Evolutionary conservation across 441 rosid genomes (phyloP), one percentile per base, ranked within the genome.

Genomic region (Omphalea diandra): DNA sequence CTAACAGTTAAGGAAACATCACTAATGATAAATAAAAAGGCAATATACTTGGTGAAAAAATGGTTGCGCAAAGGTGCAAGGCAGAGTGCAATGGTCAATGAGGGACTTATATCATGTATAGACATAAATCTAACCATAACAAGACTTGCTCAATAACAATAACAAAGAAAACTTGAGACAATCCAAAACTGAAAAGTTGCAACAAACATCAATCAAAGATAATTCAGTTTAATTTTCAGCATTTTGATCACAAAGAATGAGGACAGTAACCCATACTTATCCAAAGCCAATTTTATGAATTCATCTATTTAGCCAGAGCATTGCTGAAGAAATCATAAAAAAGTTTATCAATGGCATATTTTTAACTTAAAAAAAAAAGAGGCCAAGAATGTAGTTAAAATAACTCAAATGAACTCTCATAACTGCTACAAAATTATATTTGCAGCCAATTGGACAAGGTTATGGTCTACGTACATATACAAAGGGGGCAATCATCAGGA

Each of bases 401-500:
- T 9, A 43, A 69, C 46, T 68, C 22, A 35, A 41, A 33, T 59
- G 22, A 26, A 68, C 47, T 54, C 52, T 26, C n/a, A 78, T n/a
- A 68, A 63, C 46, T 54, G 64, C 46, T 68, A 58, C 57, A 63
- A 24, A 29, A 58, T n/a, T 65, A 24, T 69, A 63, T n/a, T 41
- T 72, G 36, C 44, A 46, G 26, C 53, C 69, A 72, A 56, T 70
- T n/a, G 38, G 66, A 67, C 49, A 54, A 74, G n/a, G 17, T 54
- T 49, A 68, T 49, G 58, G 56, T 66, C 70, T 47, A 47, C 57
- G 49, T 64, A 36, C 75, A 75, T 31, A 52, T 26, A 66, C 46
- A 65, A 57, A 70, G 68, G 56, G 10, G 18, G 57, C 83, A 77
- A n/a, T n/a, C n/a, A 73, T 62, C 74, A 79, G 71, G 74, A 77